These are phyloP conservation scores for Pseudogymnoascus sp. DNA, from an alignment of 2,329 filamentous ascomycete species.

Conservation along the genomic window DNA sequence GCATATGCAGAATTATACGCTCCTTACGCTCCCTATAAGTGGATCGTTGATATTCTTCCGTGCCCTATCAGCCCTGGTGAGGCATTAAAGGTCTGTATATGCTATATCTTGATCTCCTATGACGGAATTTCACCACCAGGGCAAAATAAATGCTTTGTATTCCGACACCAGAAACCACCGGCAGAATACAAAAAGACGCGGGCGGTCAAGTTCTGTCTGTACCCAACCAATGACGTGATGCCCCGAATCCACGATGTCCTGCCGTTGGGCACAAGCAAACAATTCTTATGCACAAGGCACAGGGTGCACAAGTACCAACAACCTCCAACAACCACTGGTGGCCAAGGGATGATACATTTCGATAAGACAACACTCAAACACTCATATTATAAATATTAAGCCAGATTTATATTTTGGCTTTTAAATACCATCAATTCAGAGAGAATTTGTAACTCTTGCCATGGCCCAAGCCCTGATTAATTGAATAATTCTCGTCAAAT, in stretches of 20 bases:
- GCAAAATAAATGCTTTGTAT: background rate
- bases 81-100: background rate
- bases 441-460: background rate
- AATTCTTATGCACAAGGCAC: background rate
- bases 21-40: background rate
- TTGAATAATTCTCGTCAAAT: background rate
- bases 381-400: conserved; percentile 8
- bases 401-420: background rate
- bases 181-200: conserved; percentile 1
- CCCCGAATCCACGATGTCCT: conserved; percentile 3
- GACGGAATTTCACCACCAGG: background rate
- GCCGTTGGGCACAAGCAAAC: conserved; percentile 5
- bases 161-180: background rate
- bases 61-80: background rate
- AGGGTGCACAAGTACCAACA: background rate
- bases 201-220: background rate
- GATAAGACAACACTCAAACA: conserved; percentile 2
- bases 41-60: background rate
- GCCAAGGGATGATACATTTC: background rate
- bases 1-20: background rate
- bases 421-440: background rate
- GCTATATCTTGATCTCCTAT: background rate
- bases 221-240: conserved; percentile 7
- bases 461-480: background rate
- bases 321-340: background rate